Conservation (phyloP, 495 filamentous ascomycete genomes). For the Ramalina peruviana region DNA sequence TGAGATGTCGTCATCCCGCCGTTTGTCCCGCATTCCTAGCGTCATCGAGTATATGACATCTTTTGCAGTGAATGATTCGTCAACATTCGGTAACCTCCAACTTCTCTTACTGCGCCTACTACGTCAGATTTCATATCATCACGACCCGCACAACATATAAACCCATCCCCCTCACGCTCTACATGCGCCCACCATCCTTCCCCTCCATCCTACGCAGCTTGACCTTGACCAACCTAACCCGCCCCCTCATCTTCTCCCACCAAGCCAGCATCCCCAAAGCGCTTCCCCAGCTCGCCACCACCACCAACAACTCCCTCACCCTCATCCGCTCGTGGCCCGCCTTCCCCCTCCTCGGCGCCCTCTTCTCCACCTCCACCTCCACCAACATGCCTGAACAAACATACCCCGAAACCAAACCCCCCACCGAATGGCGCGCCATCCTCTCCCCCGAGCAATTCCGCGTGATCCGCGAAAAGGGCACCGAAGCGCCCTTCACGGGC, state of each 20-base stretch:
- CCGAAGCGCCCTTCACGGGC: slow-evolving; percentile 65
- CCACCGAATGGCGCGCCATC: slow-evolving; percentile 79
- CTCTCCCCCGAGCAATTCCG: slow-evolving; percentile 79
- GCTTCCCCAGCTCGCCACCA: slow-evolving; percentile 23
- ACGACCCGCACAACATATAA: neutral
- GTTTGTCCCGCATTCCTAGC: neutral
- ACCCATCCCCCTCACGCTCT: slow-evolving; percentile 3
- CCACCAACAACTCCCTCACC: slow-evolving; percentile 23
- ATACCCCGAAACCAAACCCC: slow-evolving; percentile 66
- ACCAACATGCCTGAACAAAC: slow-evolving; percentile 37
- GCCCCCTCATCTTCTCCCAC: slow-evolving; percentile 11
- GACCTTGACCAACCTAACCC: slow-evolving; percentile 24
- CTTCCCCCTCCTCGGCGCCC: slow-evolving; percentile 62
- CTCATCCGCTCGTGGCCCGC: slow-evolving; percentile 46
- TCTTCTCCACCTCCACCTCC: slow-evolving; percentile 48
- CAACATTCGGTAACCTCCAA: neutral
- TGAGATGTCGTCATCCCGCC: neutral
- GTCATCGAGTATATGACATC: neutral
- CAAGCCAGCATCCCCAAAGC: slow-evolving; percentile 16
- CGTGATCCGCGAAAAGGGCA: slow-evolving; percentile 79
- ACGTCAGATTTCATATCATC: neutral
- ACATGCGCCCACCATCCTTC: slow-evolving; percentile 43
- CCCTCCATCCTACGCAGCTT: slow-evolving; percentile 39
- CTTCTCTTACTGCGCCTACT: neutral
- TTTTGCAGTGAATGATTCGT: neutral